Conservation (phyloP, 805 yeast species). For the Kodamaea restingae region DNA sequence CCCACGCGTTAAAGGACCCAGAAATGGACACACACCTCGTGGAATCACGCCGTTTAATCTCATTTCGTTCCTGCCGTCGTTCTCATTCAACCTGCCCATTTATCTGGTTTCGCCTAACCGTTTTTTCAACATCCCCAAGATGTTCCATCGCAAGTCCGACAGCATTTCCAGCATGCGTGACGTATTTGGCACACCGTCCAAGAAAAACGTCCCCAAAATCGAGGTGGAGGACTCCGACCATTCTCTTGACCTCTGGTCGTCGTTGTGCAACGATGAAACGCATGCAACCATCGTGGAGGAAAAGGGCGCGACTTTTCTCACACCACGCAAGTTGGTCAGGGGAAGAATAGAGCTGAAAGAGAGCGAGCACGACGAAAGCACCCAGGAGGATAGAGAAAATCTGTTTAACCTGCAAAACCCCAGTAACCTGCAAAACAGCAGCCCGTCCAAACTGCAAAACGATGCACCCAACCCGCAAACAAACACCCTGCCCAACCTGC, state of each 20-base stretch:
- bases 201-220: not conserved
- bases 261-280: conserved; percentile 20
- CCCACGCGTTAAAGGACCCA: conserved; percentile 6
- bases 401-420: not conserved
- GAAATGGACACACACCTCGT: conserved; percentile 6
- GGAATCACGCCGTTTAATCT: conserved; percentile 33
- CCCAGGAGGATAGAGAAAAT: no score
- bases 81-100: conserved; percentile 36
- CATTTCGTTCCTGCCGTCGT: conserved; percentile 42
- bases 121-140: conserved; percentile 24
- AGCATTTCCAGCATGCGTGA: conserved; percentile 11
- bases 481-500: not conserved
- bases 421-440: conserved; percentile 3
- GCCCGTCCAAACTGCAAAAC: conserved; percentile 1
- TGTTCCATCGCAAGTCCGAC: conserved; percentile 8
- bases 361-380: no score
- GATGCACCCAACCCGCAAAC: conserved; percentile 1
- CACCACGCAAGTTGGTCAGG: conserved; percentile 26
- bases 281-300: not conserved
- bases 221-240: conserved; percentile 10
- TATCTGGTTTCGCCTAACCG: conserved; percentile 33
- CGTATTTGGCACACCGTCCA: conserved; percentile 14
- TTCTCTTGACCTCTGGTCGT: conserved; percentile 28
- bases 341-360: not conserved
- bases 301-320: conserved; percentile 19